phyloP scores from a whole-genome alignment of 2,329 filamentous ascomycete species.

The Arthroderma sp. region DNA sequence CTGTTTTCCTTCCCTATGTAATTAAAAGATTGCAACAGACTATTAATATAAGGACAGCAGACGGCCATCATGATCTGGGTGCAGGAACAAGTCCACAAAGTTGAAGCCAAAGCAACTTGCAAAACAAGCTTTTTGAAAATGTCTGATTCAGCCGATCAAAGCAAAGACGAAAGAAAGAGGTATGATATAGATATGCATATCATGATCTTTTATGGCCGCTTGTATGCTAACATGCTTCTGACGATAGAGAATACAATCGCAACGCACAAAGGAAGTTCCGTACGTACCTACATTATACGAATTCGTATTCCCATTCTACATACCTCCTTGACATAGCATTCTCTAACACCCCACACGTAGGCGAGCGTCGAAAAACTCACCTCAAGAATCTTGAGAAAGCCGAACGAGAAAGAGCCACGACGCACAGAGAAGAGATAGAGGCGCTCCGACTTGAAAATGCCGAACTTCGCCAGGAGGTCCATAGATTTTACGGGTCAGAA shows the following conservation, averaged over 20 bases:
- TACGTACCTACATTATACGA: conserved; percentile 16
- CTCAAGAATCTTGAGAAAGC: conserved; percentile 31
- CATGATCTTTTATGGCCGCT: not conserved
- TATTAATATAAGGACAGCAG: too few relatives aligned
- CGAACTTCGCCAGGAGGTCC: conserved; percentile 27
- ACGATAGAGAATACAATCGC: conserved; percentile 24
- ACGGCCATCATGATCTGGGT: too few relatives aligned
- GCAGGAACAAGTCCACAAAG: too few relatives aligned
- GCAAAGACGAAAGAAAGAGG: conserved; percentile 9
- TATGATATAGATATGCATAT: conserved; percentile 14
- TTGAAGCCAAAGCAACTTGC: too few relatives aligned
- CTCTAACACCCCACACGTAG: conserved; percentile 14
- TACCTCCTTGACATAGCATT: not conserved
- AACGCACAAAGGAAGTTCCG: conserved; percentile 34
- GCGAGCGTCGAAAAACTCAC: conserved; percentile 32
- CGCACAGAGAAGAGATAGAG: conserved; percentile 30
- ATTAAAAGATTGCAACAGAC: too few relatives aligned
- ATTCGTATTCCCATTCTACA: not conserved
- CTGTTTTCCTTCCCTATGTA: too few relatives aligned
- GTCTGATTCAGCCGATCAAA: conserved; percentile 18
- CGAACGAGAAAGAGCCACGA: conserved; percentile 26
- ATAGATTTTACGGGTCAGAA: conserved; percentile 22
- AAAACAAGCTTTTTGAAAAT: conserved; percentile 7
- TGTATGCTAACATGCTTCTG: too few relatives aligned
- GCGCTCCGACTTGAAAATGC: conserved; percentile 28